Percentiles rank a stretch among this genome's conserved stretches.
These are phyloP conservation scores for Melianthus villosus DNA, from an alignment of 441 rosid genomes.

Conservation along the genomic window DNA sequence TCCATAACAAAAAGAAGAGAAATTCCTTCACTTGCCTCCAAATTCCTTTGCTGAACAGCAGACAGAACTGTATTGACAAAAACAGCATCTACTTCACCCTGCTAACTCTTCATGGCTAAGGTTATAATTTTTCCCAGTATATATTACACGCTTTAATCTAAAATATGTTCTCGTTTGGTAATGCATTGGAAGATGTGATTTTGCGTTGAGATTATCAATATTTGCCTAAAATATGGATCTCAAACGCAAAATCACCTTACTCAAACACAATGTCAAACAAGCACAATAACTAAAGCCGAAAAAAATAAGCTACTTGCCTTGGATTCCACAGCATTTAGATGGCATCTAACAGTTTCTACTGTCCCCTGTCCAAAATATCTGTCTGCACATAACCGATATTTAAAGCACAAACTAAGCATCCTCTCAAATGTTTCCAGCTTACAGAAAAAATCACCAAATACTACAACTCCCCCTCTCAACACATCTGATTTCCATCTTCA, in stretches of 20 bases:
- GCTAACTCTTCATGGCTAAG: constrained; percentile 7
- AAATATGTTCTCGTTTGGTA: no score
- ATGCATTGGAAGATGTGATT: no score
- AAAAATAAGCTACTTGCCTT: constrained; percentile 31
- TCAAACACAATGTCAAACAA: constrained; percentile 1
- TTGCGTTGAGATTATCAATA: no score
- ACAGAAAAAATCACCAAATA: neutral
- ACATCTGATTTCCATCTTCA: no score
- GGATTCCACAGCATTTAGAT: constrained; percentile 39
- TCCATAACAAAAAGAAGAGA: constrained; percentile 1
- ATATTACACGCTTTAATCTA: no score
- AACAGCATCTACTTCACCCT: constrained; percentile 78
- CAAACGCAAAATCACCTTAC: constrained; percentile 1
- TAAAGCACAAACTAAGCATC: neutral
- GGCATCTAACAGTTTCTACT: constrained; percentile 40
- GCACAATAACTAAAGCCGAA: neutral
- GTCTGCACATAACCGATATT: constrained; percentile 21
- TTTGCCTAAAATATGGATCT: no score
- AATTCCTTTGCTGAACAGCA: constrained; percentile 72
- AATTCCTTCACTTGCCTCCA: constrained; percentile 38
- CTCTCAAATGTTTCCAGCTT: neutral
- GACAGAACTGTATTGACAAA: constrained; percentile 58
- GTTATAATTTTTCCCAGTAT: no score
- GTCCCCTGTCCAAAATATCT: constrained; percentile 74
- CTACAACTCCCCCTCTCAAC: no score